Evolutionary conservation across 768 basidiomycete genomes (phyloP).

Genomic region (Termitomyces titanicus): DNA sequence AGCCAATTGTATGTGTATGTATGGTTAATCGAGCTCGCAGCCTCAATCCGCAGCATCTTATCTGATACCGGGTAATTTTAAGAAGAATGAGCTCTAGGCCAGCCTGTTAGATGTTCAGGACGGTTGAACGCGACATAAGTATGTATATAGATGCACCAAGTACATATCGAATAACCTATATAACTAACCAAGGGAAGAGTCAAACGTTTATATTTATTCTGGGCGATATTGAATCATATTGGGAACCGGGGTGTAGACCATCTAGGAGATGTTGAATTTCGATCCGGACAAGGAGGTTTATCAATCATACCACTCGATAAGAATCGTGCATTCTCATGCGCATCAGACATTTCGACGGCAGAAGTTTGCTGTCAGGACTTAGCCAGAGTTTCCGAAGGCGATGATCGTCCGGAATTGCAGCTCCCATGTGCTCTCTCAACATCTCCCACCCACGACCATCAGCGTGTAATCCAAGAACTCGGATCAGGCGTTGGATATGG

Average conservation of each 20-base stretch:
- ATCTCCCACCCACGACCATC: slow-evolving; percentile 50
- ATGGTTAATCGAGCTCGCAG: too few species aligned
- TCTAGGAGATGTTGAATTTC: slow-evolving; percentile 25
- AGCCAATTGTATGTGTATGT: too few species aligned
- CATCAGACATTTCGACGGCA: slow-evolving; percentile 55
- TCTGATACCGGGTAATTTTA: too few species aligned
- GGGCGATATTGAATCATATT: slow-evolving; percentile 51
- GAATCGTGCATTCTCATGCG: slow-evolving; percentile 55
- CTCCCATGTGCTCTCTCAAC: slow-evolving; percentile 41
- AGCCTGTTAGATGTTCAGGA: too few species aligned
- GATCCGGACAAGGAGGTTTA: background rate
- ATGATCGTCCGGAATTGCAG: slow-evolving; percentile 41
- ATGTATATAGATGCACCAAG: background rate
- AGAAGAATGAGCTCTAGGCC: too few species aligned
- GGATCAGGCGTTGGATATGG: slow-evolving; percentile 54
- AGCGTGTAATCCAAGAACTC: slow-evolving; percentile 48
- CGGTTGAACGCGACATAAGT: background rate
- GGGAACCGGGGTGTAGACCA: slow-evolving; percentile 48
- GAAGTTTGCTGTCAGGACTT: slow-evolving; percentile 31
- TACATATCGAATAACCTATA: background rate
- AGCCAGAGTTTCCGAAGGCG: slow-evolving; percentile 47
- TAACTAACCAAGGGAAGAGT: background rate
- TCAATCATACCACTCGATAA: slow-evolving; percentile 48
- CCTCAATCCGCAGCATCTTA: slow-evolving; percentile 9
- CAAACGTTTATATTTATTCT: background rate